Conservation (phyloP, 2,329 filamentous ascomycete genomes). For the Ilyonectria robusta region DNA sequence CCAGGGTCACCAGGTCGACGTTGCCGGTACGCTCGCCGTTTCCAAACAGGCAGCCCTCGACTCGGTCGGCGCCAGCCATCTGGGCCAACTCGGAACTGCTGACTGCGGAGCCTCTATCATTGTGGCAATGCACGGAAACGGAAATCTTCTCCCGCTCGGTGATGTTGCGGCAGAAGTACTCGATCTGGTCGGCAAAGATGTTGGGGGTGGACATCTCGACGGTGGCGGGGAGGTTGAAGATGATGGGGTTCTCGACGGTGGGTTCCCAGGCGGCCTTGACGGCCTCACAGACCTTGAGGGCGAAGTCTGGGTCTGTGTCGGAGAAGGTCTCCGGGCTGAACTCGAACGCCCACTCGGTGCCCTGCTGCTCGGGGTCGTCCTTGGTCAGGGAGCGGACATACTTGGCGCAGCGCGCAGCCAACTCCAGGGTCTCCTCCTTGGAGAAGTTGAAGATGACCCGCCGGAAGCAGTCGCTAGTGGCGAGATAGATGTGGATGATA, state of each 20-base stretch:
- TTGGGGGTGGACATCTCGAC: constrained; percentile 97
- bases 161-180: constrained; percentile 93
- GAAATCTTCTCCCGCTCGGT: constrained; percentile 87
- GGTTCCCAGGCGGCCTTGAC: constrained; percentile 96
- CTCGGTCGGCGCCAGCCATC: constrained; percentile 95
- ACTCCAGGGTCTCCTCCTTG: constrained; percentile 83
- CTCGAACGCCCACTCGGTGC: constrained; percentile 82
- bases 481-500: constrained; percentile 95
- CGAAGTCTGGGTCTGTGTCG: constrained; percentile 88
- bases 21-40: constrained; percentile 98
- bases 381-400: constrained; percentile 93
- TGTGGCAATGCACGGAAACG: constrained; percentile 94
- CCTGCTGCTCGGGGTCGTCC: constrained; percentile 71
- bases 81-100: constrained; percentile 93
- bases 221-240: constrained; percentile 97
- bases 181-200: constrained; percentile 95
- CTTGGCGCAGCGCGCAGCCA: constrained; percentile 89
- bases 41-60: constrained; percentile 91
- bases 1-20: constrained; percentile 93
- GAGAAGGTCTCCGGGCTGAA: constrained; percentile 93
- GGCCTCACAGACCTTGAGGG: constrained; percentile 86
- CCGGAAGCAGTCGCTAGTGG: constrained; percentile 96
- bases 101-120: constrained; percentile 91
- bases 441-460: constrained; percentile 90
- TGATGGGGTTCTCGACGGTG: constrained; percentile 82